phyloP scores from a whole-genome alignment of 2,329 filamentous ascomycete species.

The Phyllosticta citrichinensis region DNA sequence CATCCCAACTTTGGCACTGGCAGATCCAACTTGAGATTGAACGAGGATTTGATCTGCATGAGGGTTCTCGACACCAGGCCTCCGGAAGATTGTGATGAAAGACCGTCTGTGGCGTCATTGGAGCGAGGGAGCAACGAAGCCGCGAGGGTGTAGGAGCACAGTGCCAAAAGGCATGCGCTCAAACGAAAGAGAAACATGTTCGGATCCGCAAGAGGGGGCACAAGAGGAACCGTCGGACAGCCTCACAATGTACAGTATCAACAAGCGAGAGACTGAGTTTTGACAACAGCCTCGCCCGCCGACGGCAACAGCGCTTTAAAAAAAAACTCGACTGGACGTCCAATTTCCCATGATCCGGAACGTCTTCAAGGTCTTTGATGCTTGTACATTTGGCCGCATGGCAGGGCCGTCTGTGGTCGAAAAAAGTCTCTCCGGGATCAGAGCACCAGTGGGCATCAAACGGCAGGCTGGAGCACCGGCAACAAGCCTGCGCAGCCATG shows the following conservation, averaged over 20 bases:
- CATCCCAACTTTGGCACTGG: not conserved
- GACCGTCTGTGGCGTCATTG: not conserved
- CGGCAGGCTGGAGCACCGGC: not conserved
- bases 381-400: not conserved
- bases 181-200: not conserved
- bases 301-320: not conserved
- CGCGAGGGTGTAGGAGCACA: not conserved
- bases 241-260: not conserved
- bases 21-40: not conserved
- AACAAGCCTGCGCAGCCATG: not conserved
- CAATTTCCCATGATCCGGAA: not conserved
- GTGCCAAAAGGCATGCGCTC: constrained; percentile 1
- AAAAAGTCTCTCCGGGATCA: not conserved
- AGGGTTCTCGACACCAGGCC: not conserved
- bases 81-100: not conserved
- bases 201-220: not conserved
- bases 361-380: not conserved
- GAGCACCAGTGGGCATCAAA: not conserved
- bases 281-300: no score
- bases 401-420: not conserved
- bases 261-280: not conserved
- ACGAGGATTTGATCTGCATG: not conserved
- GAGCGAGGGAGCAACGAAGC: not conserved
- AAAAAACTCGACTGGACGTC: not conserved
- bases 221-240: not conserved